A percentile compares a stretch with the other conserved stretches of the same genome.
Evolutionary conservation across 202 grass and related monocot species (phyloP).

Genomic region (Miscanthus sacchariflorus): DNA sequence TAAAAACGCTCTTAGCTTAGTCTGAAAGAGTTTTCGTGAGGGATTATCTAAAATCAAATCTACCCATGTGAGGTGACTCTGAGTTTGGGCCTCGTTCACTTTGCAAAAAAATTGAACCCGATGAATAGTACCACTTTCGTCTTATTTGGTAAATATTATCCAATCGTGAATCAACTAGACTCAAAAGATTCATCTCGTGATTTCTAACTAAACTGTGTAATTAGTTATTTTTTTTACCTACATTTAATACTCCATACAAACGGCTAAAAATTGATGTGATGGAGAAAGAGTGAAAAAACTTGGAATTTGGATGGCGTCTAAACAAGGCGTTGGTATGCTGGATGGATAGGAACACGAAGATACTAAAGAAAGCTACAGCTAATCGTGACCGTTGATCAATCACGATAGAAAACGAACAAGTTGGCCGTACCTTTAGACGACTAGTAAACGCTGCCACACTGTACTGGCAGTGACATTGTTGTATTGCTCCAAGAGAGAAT

Average conservation of each 20-base stretch:
- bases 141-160: too few relatives aligned
- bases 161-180: too few relatives aligned
- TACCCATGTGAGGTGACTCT: not conserved
- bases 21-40: not conserved
- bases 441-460: conserved; percentile 15
- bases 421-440: not conserved
- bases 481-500: conserved; percentile 4
- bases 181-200: too few relatives aligned
- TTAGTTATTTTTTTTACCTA: too few relatives aligned
- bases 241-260: too few relatives aligned
- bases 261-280: too few relatives aligned
- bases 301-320: too few relatives aligned
- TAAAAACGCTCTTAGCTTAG: not conserved
- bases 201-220: too few relatives aligned
- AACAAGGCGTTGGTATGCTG: not conserved
- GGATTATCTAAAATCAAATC: not conserved
- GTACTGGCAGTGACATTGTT: conserved; percentile 38
- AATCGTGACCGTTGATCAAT: conserved; percentile 21
- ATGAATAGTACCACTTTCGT: too few relatives aligned
- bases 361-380: not conserved
- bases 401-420: not conserved
- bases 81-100: too few relatives aligned
- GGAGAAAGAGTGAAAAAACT: too few relatives aligned
- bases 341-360: conserved; percentile 21
- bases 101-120: too few relatives aligned